Percentiles rank a stretch among this genome's conserved stretches.
phyloP scores from a whole-genome alignment of 2,329 filamentous ascomycete species.

The Beauveria australis region DNA sequence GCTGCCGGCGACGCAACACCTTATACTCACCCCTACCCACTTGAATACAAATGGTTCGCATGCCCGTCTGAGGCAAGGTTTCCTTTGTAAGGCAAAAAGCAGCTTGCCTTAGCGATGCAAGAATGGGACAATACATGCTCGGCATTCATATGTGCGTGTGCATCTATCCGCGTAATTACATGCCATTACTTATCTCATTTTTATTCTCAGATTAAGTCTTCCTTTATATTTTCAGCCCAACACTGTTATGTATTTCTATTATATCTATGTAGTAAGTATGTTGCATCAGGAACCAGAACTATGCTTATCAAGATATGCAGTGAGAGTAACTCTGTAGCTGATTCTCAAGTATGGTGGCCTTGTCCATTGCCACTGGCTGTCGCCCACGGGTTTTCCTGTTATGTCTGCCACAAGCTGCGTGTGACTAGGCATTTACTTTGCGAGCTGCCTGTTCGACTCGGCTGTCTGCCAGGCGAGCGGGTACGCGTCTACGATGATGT shows the following conservation, averaged over 20 bases:
- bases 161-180: background rate
- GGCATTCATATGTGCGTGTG: background rate
- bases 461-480: background rate
- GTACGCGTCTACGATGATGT: background rate
- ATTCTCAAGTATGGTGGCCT: background rate
- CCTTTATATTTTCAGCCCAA: background rate
- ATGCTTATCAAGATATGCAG: background rate
- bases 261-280: background rate
- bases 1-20: background rate
- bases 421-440: background rate
- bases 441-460: background rate
- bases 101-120: background rate
- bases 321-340: background rate
- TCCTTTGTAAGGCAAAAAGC: background rate
- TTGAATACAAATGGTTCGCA: background rate
- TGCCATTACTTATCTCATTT: background rate
- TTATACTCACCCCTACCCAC: background rate
- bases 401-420: background rate
- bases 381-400: background rate
- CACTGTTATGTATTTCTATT: background rate
- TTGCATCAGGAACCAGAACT: too few relatives aligned
- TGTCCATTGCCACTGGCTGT: background rate
- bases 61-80: background rate
- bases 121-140: background rate
- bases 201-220: background rate